These are phyloP conservation scores for Tolypocladium tundrense DNA, from an alignment of 2,329 filamentous ascomycete species.

Conservation along the genomic window DNA sequence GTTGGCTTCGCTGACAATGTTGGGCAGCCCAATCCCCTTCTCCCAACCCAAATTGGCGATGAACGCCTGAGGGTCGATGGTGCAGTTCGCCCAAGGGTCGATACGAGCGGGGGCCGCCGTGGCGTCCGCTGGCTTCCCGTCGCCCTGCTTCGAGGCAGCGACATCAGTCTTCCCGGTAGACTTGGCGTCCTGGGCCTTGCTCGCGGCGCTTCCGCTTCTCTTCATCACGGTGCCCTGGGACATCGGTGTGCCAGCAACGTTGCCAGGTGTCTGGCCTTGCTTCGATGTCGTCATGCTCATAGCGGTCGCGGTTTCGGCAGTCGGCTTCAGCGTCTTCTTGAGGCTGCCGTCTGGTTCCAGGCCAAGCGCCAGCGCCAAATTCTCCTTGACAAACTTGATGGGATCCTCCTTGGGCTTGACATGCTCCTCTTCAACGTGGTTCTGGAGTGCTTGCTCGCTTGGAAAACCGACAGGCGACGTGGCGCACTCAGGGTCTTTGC, in stretches of 20 bases:
- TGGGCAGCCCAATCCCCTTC: slow-evolving; percentile 20
- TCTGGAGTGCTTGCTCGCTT: slow-evolving; percentile 41
- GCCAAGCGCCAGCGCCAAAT: slow-evolving; percentile 36
- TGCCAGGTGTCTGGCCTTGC: slow-evolving; percentile 36
- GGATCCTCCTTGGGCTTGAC: slow-evolving; percentile 45
- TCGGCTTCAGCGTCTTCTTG: slow-evolving; percentile 23
- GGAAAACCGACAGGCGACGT: slow-evolving; percentile 37
- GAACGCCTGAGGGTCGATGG: slow-evolving; percentile 39
- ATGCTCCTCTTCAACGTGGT: slow-evolving; percentile 50
- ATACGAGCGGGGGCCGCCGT: slow-evolving; percentile 5
- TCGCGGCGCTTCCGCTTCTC: slow-evolving; percentile 35
- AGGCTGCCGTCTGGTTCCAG: slow-evolving; percentile 39
- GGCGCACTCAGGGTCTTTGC: slow-evolving; percentile 46
- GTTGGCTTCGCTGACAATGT: slow-evolving; percentile 41
- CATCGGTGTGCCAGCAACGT: slow-evolving; percentile 35
- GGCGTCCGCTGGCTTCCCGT: slow-evolving; percentile 16
- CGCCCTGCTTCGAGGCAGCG: slow-evolving; percentile 16
- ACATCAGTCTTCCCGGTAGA: slow-evolving; percentile 15
- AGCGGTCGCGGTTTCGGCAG: slow-evolving; percentile 15
- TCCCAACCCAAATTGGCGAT: slow-evolving; percentile 23
- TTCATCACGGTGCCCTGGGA: slow-evolving; percentile 42
- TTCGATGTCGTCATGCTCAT: slow-evolving; percentile 35
- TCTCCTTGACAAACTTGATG: slow-evolving; percentile 39
- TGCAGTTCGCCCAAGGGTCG: slow-evolving; percentile 29
- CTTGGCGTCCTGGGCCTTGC: slow-evolving; percentile 27